phyloP scores from a whole-genome alignment of 495 filamentous ascomycete genomes.

The Hyaloscypha hepaticicola region DNA sequence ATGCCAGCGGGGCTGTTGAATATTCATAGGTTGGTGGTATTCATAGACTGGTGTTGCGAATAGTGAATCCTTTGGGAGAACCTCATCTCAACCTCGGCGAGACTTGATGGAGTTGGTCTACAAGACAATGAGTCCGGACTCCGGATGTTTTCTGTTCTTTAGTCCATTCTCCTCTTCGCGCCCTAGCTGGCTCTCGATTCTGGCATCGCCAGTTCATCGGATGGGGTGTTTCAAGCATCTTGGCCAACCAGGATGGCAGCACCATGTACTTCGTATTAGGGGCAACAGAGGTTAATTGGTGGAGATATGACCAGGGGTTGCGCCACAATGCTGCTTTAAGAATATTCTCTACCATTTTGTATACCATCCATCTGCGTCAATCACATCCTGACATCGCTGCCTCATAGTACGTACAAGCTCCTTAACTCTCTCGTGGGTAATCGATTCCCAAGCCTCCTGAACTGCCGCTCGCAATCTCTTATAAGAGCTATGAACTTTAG shows the following conservation, averaged over 20 bases:
- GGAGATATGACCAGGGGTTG: no score
- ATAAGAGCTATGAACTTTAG: no score
- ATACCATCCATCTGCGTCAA: no score
- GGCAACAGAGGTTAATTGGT: no score
- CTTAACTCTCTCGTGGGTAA: no score
- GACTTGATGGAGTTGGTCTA: neutral
- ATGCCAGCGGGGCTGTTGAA: neutral
- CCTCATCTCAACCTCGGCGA: neutral
- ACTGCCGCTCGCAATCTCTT: no score
- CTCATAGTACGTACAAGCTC: no score
- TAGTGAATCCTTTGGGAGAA: neutral
- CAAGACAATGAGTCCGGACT: neutral
- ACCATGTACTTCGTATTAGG: no score
- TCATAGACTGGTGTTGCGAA: neutral
- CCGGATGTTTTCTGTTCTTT: neutral
- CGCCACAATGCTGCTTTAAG: no score
- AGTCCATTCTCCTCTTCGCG: neutral
- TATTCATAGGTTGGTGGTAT: neutral
- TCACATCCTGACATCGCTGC: no score
- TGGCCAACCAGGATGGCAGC: neutral
- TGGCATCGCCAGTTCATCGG: neutral
- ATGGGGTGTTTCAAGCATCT: neutral
- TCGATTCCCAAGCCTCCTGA: no score
- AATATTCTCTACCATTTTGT: no score
- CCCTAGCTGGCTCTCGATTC: neutral